Conservation (phyloP, 495 filamentous ascomycete species). For the Penicillium flavigenum region DNA sequence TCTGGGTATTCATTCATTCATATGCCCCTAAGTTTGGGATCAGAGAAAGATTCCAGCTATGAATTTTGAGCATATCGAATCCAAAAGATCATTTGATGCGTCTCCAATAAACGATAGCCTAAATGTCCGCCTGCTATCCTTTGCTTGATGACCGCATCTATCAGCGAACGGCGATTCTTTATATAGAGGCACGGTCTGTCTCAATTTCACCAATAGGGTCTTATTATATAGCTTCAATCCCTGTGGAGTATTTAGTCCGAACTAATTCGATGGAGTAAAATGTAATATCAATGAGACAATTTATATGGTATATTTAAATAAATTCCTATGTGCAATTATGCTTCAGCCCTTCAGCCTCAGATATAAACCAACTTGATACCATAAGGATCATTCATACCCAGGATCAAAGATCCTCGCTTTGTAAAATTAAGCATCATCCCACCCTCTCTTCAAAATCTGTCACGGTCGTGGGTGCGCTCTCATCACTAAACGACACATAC, state of each 20-base stretch:
- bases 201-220: too few species aligned
- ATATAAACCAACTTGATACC: background rate
- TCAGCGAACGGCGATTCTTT: too few species aligned
- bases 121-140: too few species aligned
- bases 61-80: constrained; percentile 3
- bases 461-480: background rate
- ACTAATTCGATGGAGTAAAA: too few species aligned
- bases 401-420: background rate
- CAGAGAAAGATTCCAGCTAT: background rate
- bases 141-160: too few species aligned
- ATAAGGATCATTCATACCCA: background rate
- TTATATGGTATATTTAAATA: background rate
- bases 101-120: background rate
- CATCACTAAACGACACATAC: background rate
- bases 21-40: background rate
- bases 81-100: background rate
- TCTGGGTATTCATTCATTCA: constrained; percentile 16
- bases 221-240: too few species aligned
- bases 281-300: background rate
- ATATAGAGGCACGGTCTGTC: too few species aligned
- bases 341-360: background rate
- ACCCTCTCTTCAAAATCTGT: background rate
- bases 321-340: background rate
- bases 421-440: background rate
- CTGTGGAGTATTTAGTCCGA: too few species aligned